Conservation (phyloP, 139 green algal genomes). For the Tetradesmus lagerheimii region DNA sequence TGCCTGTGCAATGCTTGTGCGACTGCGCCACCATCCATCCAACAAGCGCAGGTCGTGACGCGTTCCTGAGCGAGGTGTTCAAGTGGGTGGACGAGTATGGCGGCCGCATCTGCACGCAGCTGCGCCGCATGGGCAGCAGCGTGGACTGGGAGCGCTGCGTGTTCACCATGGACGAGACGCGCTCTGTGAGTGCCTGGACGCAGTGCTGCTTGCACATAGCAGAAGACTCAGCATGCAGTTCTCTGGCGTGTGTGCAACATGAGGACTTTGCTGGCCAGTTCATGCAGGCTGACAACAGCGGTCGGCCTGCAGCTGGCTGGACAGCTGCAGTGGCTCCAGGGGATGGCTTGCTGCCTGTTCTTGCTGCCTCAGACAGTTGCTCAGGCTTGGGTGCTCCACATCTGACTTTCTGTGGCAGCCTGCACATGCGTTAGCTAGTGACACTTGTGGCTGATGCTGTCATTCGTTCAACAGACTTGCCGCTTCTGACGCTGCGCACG, state of each 20-base stretch:
- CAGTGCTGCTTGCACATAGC: too few relatives aligned
- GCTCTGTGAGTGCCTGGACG: conserved; percentile 70
- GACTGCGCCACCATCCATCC: neutral
- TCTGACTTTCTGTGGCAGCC: too few relatives aligned
- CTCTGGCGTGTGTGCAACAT: neutral
- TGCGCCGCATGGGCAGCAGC: conserved; percentile 89
- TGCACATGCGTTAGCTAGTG: too few relatives aligned
- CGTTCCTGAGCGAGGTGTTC: conserved; percentile 91
- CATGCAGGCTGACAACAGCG: too few relatives aligned
- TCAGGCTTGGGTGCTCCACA: too few relatives aligned
- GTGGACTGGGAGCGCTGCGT: conserved; percentile 92
- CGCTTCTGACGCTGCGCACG: neutral
- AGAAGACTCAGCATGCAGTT: neutral
- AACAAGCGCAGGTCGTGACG: conserved; percentile 84
- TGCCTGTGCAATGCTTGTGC: neutral
- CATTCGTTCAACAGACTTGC: too few relatives aligned
- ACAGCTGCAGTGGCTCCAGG: too few relatives aligned
- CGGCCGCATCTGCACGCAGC: conserved; percentile 89
- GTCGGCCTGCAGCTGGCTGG: too few relatives aligned
- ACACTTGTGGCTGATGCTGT: too few relatives aligned
- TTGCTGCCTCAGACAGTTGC: too few relatives aligned
- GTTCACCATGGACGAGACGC: conserved; percentile 98
- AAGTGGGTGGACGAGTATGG: conserved; percentile 94
- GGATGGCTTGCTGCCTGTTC: too few relatives aligned
- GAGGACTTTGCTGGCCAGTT: neutral